phyloP scores from a whole-genome alignment of 306 rosid species.

The Ochetophila trinervis region DNA sequence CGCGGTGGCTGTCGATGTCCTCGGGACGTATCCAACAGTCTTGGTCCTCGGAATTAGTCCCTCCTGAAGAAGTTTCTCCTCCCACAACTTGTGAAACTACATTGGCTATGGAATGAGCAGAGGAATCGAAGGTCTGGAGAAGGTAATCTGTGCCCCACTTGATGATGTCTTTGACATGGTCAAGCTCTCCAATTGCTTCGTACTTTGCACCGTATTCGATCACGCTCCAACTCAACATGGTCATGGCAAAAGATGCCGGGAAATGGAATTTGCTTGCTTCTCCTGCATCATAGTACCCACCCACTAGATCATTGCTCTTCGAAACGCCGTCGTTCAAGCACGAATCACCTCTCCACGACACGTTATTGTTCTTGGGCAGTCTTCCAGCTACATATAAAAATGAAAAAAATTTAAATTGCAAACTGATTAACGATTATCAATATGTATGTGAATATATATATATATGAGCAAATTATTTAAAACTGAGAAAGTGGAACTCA shows the following conservation, averaged over 20 bases:
- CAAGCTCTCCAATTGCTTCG: constrained; percentile 56
- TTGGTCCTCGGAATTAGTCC: constrained; percentile 45
- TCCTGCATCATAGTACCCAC: constrained; percentile 64
- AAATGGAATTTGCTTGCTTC: constrained; percentile 65
- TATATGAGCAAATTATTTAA: too few relatives aligned
- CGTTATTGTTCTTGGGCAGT: constrained; percentile 57
- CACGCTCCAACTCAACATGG: constrained; percentile 74
- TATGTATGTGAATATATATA: too few relatives aligned
- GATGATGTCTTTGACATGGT: constrained; percentile 52
- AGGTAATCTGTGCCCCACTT: constrained; percentile 62
- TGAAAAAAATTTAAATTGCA: neutral
- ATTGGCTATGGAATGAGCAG: constrained; percentile 41
- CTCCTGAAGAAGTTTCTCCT: constrained; percentile 43
- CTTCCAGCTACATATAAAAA: constrained; percentile 43
- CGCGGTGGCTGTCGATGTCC: constrained; percentile 52
- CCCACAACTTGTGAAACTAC: constrained; percentile 45
- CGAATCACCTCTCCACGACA: constrained; percentile 66
- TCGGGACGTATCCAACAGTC: constrained; percentile 70
- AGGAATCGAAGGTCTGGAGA: constrained; percentile 46
- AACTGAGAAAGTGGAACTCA: too few relatives aligned
- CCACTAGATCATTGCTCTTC: constrained; percentile 43
- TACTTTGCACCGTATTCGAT: constrained; percentile 58
- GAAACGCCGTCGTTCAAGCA: constrained; percentile 47
- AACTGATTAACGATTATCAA: too few relatives aligned
- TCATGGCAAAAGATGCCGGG: constrained; percentile 49